phyloP scores from a whole-genome alignment of 2,329 filamentous ascomycete genomes.

The Diatrype stigma region DNA sequence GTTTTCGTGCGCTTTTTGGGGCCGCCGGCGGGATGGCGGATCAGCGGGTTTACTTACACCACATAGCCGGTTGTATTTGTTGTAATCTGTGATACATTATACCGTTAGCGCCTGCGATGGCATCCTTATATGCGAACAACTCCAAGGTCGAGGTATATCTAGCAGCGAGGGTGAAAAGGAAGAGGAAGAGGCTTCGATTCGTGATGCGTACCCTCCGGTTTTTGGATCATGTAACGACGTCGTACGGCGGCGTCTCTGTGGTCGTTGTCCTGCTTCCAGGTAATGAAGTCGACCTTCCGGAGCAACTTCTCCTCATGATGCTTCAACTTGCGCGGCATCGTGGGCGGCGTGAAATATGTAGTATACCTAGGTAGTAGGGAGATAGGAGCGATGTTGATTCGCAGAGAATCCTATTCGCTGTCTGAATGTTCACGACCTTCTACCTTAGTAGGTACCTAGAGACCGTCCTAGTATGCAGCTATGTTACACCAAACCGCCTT shows the following conservation, averaged over 20 bases:
- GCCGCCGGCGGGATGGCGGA: neutral
- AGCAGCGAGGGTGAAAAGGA: too few relatives aligned
- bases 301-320: conserved; percentile 96
- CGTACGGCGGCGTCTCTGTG: conserved; percentile 77
- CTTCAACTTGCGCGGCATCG: conserved; percentile 93
- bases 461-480: too few relatives aligned
- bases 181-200: too few relatives aligned
- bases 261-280: conserved; percentile 81
- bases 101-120: conserved; percentile 10
- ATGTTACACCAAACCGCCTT: too few relatives aligned
- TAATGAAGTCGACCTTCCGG: conserved; percentile 89
- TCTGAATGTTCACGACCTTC: too few relatives aligned
- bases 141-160: too few relatives aligned
- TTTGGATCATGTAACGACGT: conserved; percentile 86
- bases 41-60: conserved; percentile 50
- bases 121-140: neutral
- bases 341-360: conserved; percentile 24
- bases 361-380: too few relatives aligned
- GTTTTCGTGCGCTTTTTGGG: conserved; percentile 4
- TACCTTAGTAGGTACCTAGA: too few relatives aligned
- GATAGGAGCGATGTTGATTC: too few relatives aligned
- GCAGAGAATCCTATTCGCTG: too few relatives aligned
- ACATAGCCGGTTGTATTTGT: conserved; percentile 61
- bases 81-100: conserved; percentile 1
- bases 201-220: conserved; percentile 83